These are phyloP conservation scores for Acacia concinna DNA, from an alignment of 331 rosid genomes.

Conservation along the genomic window DNA sequence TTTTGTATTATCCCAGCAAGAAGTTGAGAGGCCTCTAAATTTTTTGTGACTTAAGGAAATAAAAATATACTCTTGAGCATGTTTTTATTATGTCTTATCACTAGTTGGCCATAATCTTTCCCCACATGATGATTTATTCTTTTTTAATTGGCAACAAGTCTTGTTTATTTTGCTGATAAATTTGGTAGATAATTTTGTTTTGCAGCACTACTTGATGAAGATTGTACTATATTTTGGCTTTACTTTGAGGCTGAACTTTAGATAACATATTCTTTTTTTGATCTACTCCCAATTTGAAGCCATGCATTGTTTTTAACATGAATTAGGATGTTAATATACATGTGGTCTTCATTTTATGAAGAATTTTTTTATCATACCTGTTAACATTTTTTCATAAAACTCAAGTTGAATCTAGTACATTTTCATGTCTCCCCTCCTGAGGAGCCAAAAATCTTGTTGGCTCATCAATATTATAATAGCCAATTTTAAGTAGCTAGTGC, in stretches of 20 bases:
- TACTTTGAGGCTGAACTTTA: slow-evolving; percentile 3
- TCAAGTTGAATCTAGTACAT: neutral
- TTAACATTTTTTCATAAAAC: neutral
- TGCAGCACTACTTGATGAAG: slow-evolving; percentile 8
- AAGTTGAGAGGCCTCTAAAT: slow-evolving; percentile 22
- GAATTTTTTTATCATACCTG: neutral
- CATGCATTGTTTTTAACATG: too few relatives aligned
- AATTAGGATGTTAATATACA: neutral
- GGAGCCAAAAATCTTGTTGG: slow-evolving; percentile 10
- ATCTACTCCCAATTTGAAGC: too few relatives aligned
- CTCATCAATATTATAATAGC: slow-evolving; percentile 6
- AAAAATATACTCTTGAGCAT: neutral
- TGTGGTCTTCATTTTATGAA: neutral
- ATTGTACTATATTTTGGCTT: slow-evolving; percentile 21
- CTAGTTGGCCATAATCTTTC: slow-evolving; percentile 14
- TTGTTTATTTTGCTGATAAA: slow-evolving; percentile 20
- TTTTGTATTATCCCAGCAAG: slow-evolving; percentile 21
- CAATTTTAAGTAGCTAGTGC: neutral
- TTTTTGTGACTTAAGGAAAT: neutral
- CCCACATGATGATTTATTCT: slow-evolving; percentile 4
- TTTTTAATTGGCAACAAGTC: slow-evolving; percentile 11
- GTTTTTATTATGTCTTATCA: slow-evolving; percentile 15
- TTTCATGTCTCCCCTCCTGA: slow-evolving; percentile 12
- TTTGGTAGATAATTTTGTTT: slow-evolving; percentile 18
- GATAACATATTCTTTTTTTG: neutral